Conservation (phyloP, 2,329 filamentous ascomycete species). For the Aspergillus clavatus region DNA sequence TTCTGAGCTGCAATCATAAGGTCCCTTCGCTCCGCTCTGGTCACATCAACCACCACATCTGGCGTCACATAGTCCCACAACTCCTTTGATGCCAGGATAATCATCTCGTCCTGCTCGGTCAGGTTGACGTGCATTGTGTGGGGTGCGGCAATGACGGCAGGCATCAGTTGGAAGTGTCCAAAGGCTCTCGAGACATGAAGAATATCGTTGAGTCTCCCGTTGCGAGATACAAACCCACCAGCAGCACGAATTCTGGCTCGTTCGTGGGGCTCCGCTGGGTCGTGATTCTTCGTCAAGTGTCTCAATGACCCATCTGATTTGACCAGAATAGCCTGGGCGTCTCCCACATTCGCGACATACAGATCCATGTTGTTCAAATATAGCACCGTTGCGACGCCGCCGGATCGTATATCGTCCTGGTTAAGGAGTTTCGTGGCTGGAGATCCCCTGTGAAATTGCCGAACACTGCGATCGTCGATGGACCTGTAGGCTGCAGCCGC, state of each 20-base stretch:
- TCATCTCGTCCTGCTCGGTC: conserved; percentile 86
- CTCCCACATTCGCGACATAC: conserved; percentile 90
- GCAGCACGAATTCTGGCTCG: conserved; percentile 87
- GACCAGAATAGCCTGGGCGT: conserved; percentile 92
- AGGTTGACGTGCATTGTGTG: conserved; percentile 73
- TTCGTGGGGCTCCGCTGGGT: conserved; percentile 80
- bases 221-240: conserved; percentile 90
- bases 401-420: conserved; percentile 83
- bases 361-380: conserved; percentile 88
- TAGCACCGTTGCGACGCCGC: conserved; percentile 84
- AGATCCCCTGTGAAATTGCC: conserved; percentile 62
- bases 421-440: conserved; percentile 70
- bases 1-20: conserved; percentile 95
- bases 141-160: conserved; percentile 85
- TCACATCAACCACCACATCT: conserved; percentile 86
- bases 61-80: conserved; percentile 93
- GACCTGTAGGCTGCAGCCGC: conserved; percentile 78
- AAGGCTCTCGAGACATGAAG: conserved; percentile 92
- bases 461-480: conserved; percentile 65
- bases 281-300: conserved; percentile 84
- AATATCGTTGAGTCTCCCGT: conserved; percentile 86
- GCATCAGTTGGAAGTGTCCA: conserved; percentile 88
- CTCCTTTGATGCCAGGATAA: conserved; percentile 84
- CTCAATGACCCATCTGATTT: conserved; percentile 79
- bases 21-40: conserved; percentile 77